These are phyloP conservation scores for Dissophora ornata DNA, from an alignment of 192 early-diverging fungal genomes.

Conservation along the genomic window DNA sequence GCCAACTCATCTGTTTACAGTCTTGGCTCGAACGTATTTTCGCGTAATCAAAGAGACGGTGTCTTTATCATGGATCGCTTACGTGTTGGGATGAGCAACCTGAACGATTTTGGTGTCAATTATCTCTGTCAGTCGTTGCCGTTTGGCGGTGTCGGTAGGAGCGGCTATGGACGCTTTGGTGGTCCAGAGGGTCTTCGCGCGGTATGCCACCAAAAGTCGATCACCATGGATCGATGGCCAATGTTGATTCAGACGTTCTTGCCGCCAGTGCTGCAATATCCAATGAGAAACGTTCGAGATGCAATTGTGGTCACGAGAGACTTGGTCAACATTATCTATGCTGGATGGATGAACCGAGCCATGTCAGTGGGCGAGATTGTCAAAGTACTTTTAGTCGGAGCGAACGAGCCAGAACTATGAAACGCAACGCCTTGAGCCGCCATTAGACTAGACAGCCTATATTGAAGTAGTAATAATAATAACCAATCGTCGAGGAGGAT, in stretches of 20 bases:
- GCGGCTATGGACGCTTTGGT: conserved; percentile 81
- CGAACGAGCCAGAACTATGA: conserved; percentile 40
- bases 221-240: conserved; percentile 80
- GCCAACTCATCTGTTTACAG: conserved; percentile 81
- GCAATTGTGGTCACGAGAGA: conserved; percentile 53
- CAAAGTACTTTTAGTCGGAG: conserved; percentile 28
- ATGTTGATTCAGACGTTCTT: conserved; percentile 74
- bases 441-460: not conserved
- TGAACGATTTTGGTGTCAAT: conserved; percentile 89
- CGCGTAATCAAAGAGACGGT: conserved; percentile 70
- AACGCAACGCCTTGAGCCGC: not conserved
- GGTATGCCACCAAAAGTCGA: conserved; percentile 73
- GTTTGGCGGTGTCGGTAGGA: conserved; percentile 84
- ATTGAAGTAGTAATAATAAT: too few species aligned
- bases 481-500: too few species aligned
- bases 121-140: conserved; percentile 87
- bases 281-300: conserved; percentile 59
- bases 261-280: conserved; percentile 82
- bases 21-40: conserved; percentile 85
- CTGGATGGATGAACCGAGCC: conserved; percentile 26
- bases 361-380: conserved; percentile 44
- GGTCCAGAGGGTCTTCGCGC: conserved; percentile 81
- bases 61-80: conserved; percentile 69
- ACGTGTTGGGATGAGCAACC: conserved; percentile 82
- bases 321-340: conserved; percentile 50